These are phyloP conservation scores for Phtheirospermum japonicum DNA, from an alignment of 257 asterid genomes.

Conservation along the genomic window DNA sequence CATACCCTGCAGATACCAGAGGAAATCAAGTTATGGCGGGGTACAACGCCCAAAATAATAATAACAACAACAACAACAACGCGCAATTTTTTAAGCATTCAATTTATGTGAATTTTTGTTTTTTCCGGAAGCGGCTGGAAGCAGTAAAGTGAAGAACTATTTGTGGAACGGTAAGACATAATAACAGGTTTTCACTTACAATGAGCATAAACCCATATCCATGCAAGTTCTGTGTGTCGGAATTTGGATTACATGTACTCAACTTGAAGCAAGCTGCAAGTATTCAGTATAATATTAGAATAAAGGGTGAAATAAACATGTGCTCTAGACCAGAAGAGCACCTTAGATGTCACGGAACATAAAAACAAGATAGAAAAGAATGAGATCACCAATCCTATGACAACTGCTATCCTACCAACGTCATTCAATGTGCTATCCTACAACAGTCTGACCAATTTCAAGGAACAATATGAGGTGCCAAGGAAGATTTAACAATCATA, in stretches of 20 bases:
- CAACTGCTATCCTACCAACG: too few relatives aligned
- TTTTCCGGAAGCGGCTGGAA: conserved; percentile 12
- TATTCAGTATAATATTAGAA: conserved; percentile 28
- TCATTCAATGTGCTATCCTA: too few relatives aligned
- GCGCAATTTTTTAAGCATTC: conserved; percentile 19
- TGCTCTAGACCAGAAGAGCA: conserved; percentile 8
- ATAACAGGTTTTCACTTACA: conserved; percentile 55
- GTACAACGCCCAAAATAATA: not conserved
- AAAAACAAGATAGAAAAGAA: too few relatives aligned
- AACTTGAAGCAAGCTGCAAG: conserved; percentile 84
- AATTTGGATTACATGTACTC: conserved; percentile 69
- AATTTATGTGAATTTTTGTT: not conserved
- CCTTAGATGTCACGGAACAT: too few relatives aligned
- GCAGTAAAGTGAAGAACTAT: conserved; percentile 11
- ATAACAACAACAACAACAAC: too few relatives aligned
- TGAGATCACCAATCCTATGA: too few relatives aligned
- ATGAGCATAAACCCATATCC: conserved; percentile 70
- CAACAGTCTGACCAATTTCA: too few relatives aligned
- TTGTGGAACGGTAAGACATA: conserved; percentile 17
- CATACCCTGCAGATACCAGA: conserved; percentile 50
- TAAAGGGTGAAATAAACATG: conserved; percentile 24
- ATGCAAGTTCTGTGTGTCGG: conserved; percentile 72
- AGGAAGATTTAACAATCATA: conserved; percentile 5
- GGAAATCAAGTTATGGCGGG: conserved; percentile 29
- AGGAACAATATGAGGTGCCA: conserved; percentile 14